Evolutionary conservation across 345 rosid species (phyloP).

Genomic region (Corymbia maculata): DNA sequence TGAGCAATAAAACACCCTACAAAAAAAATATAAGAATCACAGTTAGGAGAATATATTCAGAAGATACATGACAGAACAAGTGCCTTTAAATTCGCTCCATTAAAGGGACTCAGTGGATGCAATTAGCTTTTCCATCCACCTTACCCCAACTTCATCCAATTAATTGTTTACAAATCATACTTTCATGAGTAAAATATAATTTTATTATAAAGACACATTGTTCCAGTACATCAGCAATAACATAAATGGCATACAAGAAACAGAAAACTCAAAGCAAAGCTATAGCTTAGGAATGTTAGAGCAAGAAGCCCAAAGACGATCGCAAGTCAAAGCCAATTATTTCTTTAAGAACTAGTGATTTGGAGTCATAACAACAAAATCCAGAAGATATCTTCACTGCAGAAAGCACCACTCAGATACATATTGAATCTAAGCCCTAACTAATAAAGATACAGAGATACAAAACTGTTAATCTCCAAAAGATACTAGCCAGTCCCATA

Average conservation of each 20-base stretch:
- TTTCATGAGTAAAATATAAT: not conserved
- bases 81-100: not conserved
- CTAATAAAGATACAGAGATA: not conserved
- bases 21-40: not conserved
- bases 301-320: not conserved
- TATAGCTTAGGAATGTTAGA: not conserved
- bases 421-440: not conserved
- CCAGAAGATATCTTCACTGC: not conserved
- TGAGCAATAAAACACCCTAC: constrained; percentile 87
- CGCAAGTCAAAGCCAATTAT: not conserved
- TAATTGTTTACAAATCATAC: not conserved
- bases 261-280: not conserved
- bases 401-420: not conserved
- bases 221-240: not conserved
- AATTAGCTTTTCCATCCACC: not conserved
- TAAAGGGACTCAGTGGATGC: not conserved
- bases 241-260: not conserved
- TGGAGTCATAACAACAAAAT: not conserved
- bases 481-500: not conserved
- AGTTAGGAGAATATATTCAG: not conserved
- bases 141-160: not conserved
- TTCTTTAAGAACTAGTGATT: not conserved
- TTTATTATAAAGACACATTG: not conserved
- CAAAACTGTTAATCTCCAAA: not conserved
- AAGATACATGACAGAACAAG: not conserved